These are phyloP conservation scores for Colletotrichum melonis DNA, from an alignment of 2,329 filamentous ascomycete species.

Conservation along the genomic window DNA sequence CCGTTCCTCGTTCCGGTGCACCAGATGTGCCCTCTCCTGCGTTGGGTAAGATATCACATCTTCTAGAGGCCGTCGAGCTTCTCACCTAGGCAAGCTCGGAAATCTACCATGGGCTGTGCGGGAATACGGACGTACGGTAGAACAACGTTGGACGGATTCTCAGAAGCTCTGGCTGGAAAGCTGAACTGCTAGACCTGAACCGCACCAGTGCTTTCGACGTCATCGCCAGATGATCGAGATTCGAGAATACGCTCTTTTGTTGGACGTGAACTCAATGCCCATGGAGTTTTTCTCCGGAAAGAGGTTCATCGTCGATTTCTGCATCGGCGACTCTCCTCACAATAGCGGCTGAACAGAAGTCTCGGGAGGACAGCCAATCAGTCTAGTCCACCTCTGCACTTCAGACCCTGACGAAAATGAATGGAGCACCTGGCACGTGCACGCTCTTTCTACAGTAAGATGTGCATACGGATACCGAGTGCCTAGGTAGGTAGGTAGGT, in stretches of 20 bases:
- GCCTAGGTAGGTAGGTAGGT: too few species aligned
- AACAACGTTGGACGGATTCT: background rate
- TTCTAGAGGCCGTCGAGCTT: background rate
- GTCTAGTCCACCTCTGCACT: background rate
- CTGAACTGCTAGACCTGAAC: background rate
- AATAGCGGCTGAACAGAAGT: background rate
- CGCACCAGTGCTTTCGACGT: background rate
- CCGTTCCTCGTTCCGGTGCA: background rate
- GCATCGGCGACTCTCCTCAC: background rate
- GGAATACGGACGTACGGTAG: slow-evolving; percentile 19
- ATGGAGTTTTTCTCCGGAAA: background rate
- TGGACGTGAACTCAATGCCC: background rate
- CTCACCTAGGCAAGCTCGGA: background rate
- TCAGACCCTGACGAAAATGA: slow-evolving; percentile 1
- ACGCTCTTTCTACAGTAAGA: background rate
- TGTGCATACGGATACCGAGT: background rate
- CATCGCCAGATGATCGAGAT: background rate
- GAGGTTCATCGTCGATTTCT: background rate
- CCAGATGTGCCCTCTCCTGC: background rate
- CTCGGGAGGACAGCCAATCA: background rate
- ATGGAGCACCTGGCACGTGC: slow-evolving; percentile 4
- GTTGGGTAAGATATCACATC: background rate
- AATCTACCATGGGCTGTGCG: background rate
- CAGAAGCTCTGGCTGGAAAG: background rate
- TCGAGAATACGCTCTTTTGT: background rate